Conservation (phyloP, 106 monocot species). For the Phalaenopsis equestris region DNA sequence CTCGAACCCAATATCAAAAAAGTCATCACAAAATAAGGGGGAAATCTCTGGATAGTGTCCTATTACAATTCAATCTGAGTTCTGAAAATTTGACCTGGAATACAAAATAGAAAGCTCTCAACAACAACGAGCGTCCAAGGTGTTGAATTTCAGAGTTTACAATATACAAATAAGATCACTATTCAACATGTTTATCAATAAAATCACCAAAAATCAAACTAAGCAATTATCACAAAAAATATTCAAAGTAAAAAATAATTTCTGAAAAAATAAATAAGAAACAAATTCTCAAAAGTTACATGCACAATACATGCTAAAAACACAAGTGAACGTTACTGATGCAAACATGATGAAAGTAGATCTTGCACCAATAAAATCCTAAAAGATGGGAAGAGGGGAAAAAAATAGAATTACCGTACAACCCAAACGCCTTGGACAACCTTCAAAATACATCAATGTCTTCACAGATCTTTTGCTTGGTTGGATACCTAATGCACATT, state of each 20-base stretch:
- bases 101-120: too few species aligned
- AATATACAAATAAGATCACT: neutral
- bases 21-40: too few species aligned
- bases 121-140: too few species aligned
- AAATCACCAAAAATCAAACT: neutral
- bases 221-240: neutral
- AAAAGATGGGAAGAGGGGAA: neutral
- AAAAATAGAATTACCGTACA: conserved; percentile 66
- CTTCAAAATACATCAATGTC: conserved; percentile 93
- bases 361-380: neutral
- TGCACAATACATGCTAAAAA: neutral
- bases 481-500: conserved; percentile 16
- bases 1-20: too few species aligned
- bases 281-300: neutral
- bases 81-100: too few species aligned
- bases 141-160: too few species aligned
- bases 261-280: neutral
- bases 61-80: too few species aligned
- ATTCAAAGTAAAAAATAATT: neutral
- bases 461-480: conserved; percentile 47
- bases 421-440: conserved; percentile 73
- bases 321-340: neutral
- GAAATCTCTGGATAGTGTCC: too few species aligned
- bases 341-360: neutral
- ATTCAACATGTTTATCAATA: neutral